A percentile compares a stretch with the other conserved stretches of the same genome.
Evolutionary conservation across 345 rosid genomes (phyloP).

Genomic region (Populus nigra): DNA sequence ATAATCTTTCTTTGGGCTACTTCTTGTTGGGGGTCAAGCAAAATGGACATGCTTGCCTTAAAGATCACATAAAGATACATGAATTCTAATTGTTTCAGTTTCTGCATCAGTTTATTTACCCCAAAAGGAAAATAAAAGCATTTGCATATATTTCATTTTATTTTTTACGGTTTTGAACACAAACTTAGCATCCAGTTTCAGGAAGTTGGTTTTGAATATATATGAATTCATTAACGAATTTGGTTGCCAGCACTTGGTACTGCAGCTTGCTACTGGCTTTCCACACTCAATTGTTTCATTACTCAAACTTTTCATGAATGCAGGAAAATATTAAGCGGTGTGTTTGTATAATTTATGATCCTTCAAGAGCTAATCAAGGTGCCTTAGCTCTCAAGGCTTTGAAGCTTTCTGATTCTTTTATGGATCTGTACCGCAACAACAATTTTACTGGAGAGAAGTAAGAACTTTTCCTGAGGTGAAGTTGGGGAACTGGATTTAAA

Average conservation of each 20-base stretch:
- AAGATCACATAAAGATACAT: background rate
- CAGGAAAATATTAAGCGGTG: constrained; percentile 96
- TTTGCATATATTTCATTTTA: background rate
- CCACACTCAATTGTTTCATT: background rate
- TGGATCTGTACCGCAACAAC: constrained; percentile 78
- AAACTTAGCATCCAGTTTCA: too few relatives aligned
- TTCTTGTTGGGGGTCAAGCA: background rate
- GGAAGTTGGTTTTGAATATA: too few relatives aligned
- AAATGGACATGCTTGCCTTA: background rate
- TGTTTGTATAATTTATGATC: constrained; percentile 96
- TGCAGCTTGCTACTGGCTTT: background rate
- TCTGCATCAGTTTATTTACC: background rate
- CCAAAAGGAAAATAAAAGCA: background rate
- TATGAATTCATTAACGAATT: background rate
- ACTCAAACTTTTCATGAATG: background rate
- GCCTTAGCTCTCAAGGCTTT: constrained; percentile 92
- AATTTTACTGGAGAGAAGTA: constrained; percentile 97
- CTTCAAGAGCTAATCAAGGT: constrained; percentile 86
- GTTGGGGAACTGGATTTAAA: constrained; percentile 10
- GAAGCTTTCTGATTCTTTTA: constrained; percentile 96
- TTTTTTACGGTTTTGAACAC: background rate
- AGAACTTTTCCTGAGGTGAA: constrained; percentile 15
- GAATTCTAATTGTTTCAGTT: background rate
- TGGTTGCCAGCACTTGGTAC: background rate
- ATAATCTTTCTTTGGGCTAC: background rate